Conservation (phyloP, 2,329 filamentous ascomycete species). For the Penicillium olsonii region DNA sequence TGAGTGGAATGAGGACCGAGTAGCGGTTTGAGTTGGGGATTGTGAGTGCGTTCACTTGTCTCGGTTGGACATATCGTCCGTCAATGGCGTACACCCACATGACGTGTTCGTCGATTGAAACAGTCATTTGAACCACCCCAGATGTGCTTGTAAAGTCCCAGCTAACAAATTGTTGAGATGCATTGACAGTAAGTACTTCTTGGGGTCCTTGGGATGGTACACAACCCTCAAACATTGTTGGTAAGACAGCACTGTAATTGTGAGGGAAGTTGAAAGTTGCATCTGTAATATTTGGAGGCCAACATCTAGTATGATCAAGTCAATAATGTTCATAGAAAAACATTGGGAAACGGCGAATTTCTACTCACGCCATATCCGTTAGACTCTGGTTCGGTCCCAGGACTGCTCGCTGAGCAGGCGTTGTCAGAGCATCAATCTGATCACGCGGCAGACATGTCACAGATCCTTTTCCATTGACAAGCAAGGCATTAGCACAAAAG, state of each 20-base stretch:
- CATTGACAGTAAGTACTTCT: slow-evolving; percentile 36
- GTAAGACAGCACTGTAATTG: slow-evolving; percentile 19
- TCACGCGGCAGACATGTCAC: slow-evolving; percentile 25
- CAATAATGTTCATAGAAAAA: too few relatives aligned
- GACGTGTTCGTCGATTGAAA: slow-evolving; percentile 49
- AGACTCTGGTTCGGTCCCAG: slow-evolving; percentile 24
- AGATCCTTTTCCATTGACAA: slow-evolving; percentile 61
- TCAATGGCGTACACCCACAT: slow-evolving; percentile 50
- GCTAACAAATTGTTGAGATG: slow-evolving; percentile 36
- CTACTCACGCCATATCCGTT: slow-evolving; percentile 31
- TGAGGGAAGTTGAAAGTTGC: slow-evolving; percentile 20
- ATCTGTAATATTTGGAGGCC: slow-evolving; percentile 22
- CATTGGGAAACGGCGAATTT: too few relatives aligned
- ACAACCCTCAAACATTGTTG: slow-evolving; percentile 27
- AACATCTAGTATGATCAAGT: slow-evolving; percentile 18
- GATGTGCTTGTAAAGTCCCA: slow-evolving; percentile 42
- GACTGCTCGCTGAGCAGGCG: slow-evolving; percentile 9
- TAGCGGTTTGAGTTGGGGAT: slow-evolving; percentile 43
- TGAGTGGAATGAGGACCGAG: slow-evolving; percentile 47
- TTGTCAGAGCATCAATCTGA: slow-evolving; percentile 36
- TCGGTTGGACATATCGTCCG: slow-evolving; percentile 46
- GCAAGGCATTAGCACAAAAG: slow-evolving; percentile 61
- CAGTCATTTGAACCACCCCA: slow-evolving; percentile 31
- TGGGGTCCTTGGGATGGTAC: slow-evolving; percentile 25
- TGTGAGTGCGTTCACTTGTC: slow-evolving; percentile 38